Evolutionary conservation across 2,329 filamentous ascomycete species (phyloP).

Genomic region (Colletotrichum lentis): DNA sequence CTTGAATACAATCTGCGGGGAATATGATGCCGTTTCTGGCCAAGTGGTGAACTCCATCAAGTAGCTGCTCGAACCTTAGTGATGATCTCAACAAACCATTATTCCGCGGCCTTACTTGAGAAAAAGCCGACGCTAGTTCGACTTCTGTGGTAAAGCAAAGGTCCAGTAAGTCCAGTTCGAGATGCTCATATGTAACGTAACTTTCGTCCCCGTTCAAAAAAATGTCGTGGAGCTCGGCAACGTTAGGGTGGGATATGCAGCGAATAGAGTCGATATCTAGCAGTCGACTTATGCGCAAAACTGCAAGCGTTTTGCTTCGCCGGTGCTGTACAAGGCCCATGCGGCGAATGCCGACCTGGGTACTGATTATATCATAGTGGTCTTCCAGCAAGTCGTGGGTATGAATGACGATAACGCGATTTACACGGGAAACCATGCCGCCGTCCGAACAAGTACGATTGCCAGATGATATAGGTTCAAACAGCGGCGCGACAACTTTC

Average conservation of each 20-base stretch:
- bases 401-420: not conserved
- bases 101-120: not conserved
- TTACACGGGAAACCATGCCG: not conserved
- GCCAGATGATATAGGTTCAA: not conserved
- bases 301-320: not conserved
- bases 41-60: not conserved
- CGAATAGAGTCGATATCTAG: not conserved
- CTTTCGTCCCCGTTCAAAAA: not conserved
- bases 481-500: not conserved
- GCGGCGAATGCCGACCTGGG: not conserved
- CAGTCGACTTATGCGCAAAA: not conserved
- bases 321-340: not conserved
- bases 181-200: constrained; percentile 1
- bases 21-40: not conserved
- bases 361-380: not conserved
- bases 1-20: not conserved
- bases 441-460: not conserved
- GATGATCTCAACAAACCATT: not conserved
- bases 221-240: not conserved
- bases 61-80: not conserved
- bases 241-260: not conserved
- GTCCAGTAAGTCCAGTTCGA: not conserved
- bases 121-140: not conserved
- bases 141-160: not conserved
- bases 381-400: not conserved